Evolutionary conservation across 1,284 basidiomycete species (phyloP).

Genomic region (Sphagnurus paluster): DNA sequence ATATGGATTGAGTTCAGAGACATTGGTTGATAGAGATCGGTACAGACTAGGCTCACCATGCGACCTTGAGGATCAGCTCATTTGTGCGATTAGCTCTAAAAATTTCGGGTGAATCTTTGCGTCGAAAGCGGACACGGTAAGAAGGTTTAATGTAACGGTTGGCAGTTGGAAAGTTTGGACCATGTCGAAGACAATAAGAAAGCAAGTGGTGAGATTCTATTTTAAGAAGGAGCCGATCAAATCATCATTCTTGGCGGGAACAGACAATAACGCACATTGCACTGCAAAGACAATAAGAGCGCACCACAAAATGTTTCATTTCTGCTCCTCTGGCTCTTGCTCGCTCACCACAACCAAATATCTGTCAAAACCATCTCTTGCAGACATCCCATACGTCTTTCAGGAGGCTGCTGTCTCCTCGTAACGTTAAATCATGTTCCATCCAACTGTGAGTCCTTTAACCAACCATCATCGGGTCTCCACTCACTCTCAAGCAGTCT

Average conservation of each 20-base stretch:
- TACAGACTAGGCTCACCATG: no score
- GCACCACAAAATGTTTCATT: conserved; percentile 26
- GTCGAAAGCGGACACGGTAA: no score
- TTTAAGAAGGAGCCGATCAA: no score
- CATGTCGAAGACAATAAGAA: no score
- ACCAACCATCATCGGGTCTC: background rate
- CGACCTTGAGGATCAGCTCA: no score
- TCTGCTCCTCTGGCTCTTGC: conserved; percentile 9
- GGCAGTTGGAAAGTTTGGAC: no score
- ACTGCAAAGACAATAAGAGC: conserved; percentile 33
- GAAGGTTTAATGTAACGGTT: no score
- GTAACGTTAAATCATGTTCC: background rate
- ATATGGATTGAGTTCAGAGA: no score
- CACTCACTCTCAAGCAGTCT: conserved; percentile 1
- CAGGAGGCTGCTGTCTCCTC: background rate
- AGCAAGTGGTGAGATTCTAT: no score
- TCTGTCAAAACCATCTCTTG: background rate
- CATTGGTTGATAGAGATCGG: no score
- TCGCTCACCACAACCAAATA: conserved; percentile 10
- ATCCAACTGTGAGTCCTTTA: conserved; percentile 15
- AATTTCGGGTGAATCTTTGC: no score
- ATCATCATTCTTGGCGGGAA: conserved; percentile 6
- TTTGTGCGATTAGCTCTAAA: no score
- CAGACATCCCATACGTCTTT: background rate
- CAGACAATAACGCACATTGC: conserved; percentile 15